Evolutionary conservation across 805 yeast genomes (phyloP).

Genomic region (Hanseniaspora meyeri): DNA sequence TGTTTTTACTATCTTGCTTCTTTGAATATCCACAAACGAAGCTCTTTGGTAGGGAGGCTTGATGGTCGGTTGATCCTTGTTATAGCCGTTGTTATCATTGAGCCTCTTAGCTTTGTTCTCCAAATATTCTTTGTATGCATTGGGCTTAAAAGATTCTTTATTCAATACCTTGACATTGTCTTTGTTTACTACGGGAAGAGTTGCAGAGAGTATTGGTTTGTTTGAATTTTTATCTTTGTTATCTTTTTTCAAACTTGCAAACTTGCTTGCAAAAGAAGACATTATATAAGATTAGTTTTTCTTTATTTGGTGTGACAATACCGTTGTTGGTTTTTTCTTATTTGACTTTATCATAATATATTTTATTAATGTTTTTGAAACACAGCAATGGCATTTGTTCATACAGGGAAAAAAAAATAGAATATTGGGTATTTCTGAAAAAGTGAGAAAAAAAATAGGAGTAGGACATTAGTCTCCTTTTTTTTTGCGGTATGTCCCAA

Average conservation of each 20-base stretch:
- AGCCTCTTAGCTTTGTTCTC: neutral
- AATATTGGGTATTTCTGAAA: neutral
- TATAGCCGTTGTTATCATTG: neutral
- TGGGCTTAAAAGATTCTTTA: neutral
- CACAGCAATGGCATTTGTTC: neutral
- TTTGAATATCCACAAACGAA: constrained; percentile 1
- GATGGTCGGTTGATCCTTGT: neutral
- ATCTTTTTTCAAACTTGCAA: constrained; percentile 9
- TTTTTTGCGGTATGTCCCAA: neutral
- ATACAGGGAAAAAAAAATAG: too few relatives aligned
- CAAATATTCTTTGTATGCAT: neutral
- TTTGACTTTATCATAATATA: too few relatives aligned
- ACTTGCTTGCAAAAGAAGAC: constrained; percentile 12
- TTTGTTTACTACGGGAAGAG: constrained; percentile 1
- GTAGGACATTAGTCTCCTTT: too few relatives aligned
- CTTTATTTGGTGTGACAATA: too few relatives aligned
- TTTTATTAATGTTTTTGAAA: too few relatives aligned
- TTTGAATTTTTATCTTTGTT: neutral
- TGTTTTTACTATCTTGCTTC: neutral
- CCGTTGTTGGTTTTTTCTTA: neutral
- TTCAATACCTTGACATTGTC: neutral
- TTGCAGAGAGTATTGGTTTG: neutral
- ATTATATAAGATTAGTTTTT: neutral
- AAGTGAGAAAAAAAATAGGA: too few relatives aligned
- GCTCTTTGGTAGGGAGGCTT: constrained; percentile 5